A percentile compares a stretch with the other conserved stretches of the same genome.
Evolutionary conservation across 208 protist species (phyloP).

Genomic region (Acanthamoeba castellanii): DNA sequence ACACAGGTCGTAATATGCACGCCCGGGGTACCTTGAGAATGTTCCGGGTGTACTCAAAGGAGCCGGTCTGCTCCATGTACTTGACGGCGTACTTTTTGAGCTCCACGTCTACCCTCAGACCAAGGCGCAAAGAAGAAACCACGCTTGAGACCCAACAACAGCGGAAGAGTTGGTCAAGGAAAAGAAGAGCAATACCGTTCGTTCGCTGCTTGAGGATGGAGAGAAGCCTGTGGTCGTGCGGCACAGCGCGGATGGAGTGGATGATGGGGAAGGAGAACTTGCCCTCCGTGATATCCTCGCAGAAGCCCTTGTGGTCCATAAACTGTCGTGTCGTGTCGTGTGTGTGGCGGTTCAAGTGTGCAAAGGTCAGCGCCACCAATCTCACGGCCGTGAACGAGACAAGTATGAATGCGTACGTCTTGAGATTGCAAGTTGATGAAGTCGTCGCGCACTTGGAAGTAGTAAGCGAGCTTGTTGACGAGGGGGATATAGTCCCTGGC

Average conservation of each 20-base stretch:
- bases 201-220: constrained; percentile 82
- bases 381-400: too few relatives aligned
- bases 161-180: too few relatives aligned
- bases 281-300: constrained; percentile 92
- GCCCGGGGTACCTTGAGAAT: constrained; percentile 16
- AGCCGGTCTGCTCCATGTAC: constrained; percentile 81
- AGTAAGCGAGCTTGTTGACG: constrained; percentile 87
- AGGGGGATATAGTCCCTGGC: constrained; percentile 83
- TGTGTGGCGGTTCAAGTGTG: background rate
- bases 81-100: constrained; percentile 87
- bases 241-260: constrained; percentile 82
- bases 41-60: constrained; percentile 83
- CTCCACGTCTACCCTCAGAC: constrained; percentile 73
- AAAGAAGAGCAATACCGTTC: background rate
- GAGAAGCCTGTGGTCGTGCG: constrained; percentile 78
- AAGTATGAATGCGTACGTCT: constrained; percentile 14
- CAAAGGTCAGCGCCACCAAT: background rate
- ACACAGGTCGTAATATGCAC: background rate
- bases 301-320: constrained; percentile 87
- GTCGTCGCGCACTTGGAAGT: constrained; percentile 93
- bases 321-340: constrained; percentile 70
- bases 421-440: constrained; percentile 90
- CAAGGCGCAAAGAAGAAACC: background rate
- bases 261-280: constrained; percentile 93
- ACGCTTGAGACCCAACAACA: background rate